Evolutionary conservation across 208 protist species (phyloP).

Genomic region (Vickermania spadyakhi): DNA sequence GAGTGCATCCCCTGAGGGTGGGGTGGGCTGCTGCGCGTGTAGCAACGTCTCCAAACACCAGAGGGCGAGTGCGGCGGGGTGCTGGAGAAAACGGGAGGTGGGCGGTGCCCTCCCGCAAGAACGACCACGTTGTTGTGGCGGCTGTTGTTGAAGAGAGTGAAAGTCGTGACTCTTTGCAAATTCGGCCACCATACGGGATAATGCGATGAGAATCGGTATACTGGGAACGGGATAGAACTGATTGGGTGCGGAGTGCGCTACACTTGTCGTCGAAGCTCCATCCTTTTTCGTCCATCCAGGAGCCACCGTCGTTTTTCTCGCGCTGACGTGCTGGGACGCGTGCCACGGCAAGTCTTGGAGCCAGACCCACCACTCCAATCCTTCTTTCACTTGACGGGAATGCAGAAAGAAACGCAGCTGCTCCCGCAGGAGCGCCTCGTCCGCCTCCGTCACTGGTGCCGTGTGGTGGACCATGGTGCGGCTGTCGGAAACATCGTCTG

Average conservation of each 20-base stretch:
- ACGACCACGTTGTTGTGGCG: too few relatives aligned
- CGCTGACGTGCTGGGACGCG: background rate
- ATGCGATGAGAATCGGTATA: background rate
- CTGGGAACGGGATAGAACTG: background rate
- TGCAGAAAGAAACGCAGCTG: background rate
- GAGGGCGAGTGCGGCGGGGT: constrained; percentile 15
- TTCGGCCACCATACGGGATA: background rate
- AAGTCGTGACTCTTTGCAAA: background rate
- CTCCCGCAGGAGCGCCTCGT: background rate
- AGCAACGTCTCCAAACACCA: constrained; percentile 28
- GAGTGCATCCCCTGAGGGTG: constrained; percentile 35
- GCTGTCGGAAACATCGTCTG: too few relatives aligned
- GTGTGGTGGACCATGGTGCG: background rate
- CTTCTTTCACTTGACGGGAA: background rate
- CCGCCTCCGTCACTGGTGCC: background rate
- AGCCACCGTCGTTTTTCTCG: background rate
- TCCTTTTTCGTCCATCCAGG: too few relatives aligned
- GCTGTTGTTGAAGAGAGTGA: too few relatives aligned
- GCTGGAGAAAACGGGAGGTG: too few relatives aligned
- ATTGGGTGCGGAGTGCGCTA: background rate
- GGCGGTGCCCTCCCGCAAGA: too few relatives aligned
- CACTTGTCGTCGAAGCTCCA: too few relatives aligned
- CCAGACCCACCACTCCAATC: background rate
- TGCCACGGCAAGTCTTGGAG: background rate
- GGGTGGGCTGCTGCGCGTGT: constrained; percentile 12